Evolutionary conservation across 805 yeast species (phyloP).

Genomic region (Candida chilensis): DNA sequence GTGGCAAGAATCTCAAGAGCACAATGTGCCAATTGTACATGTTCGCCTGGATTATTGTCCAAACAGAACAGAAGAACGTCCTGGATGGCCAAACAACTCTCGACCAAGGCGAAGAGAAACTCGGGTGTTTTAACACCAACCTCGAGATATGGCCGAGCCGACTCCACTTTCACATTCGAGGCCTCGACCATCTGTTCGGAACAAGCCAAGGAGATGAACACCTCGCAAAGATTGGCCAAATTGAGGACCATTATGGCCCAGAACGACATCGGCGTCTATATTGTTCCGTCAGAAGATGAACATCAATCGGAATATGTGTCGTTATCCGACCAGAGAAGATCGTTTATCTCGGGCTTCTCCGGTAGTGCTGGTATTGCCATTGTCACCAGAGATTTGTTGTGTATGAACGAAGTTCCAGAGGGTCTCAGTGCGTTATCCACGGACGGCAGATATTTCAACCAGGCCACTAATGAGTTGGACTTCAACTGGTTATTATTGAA

Average conservation of each 20-base stretch:
- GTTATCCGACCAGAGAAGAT: slow-evolving; percentile 41
- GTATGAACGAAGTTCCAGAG: slow-evolving; percentile 42
- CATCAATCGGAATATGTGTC: slow-evolving; percentile 59
- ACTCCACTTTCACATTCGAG: slow-evolving; percentile 30
- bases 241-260: slow-evolving; percentile 36
- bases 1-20: too few species aligned
- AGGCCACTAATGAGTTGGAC: slow-evolving; percentile 49
- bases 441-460: slow-evolving; percentile 53
- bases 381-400: slow-evolving; percentile 42
- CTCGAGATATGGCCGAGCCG: slow-evolving; percentile 21
- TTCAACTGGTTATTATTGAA: slow-evolving; percentile 49
- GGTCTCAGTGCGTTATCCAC: slow-evolving; percentile 49
- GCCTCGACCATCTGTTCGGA: slow-evolving; percentile 30
- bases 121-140: slow-evolving; percentile 12
- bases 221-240: slow-evolving; percentile 21
- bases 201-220: slow-evolving; percentile 26
- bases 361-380: slow-evolving; percentile 58
- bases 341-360: slow-evolving; percentile 48
- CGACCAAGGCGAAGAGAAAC: slow-evolving; percentile 16
- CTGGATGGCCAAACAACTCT: slow-evolving; percentile 31
- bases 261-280: slow-evolving; percentile 40
- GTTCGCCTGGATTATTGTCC: slow-evolving; percentile 75
- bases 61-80: slow-evolving; percentile 57
- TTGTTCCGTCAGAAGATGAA: slow-evolving; percentile 53
- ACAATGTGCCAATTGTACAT: slow-evolving; percentile 67